Evolutionary conservation across 345 rosid species (phyloP).

Genomic region (Angophora floribunda): DNA sequence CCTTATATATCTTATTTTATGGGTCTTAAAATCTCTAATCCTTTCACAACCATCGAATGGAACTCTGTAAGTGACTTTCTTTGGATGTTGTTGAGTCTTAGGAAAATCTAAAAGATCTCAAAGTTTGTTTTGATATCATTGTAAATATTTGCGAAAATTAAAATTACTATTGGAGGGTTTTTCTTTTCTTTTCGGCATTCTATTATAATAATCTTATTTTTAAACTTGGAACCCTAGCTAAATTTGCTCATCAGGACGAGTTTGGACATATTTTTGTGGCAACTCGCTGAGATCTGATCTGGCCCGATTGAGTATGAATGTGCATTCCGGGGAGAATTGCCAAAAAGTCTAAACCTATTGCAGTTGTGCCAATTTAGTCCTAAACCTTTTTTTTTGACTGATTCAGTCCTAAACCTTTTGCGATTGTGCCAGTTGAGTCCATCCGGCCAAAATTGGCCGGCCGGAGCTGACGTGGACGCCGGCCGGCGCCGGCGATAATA

Average conservation of each 20-base stretch:
- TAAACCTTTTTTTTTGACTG: no score
- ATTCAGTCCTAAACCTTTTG: no score
- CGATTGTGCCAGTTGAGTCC: no score
- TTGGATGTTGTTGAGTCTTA: neutral
- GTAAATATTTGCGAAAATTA: neutral
- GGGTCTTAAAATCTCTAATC: no score
- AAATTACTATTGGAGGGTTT: neutral
- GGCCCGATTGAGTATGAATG: neutral
- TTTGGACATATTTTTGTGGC: neutral
- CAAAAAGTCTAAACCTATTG: no score
- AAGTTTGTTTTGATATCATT: neutral
- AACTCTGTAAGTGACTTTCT: neutral
- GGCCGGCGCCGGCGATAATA: no score
- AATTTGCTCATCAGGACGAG: neutral
- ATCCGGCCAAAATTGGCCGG: no score
- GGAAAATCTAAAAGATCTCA: neutral
- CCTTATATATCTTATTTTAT: neutral
- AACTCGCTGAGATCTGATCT: neutral
- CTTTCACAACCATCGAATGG: no score
- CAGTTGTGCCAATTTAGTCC: no score
- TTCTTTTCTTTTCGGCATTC: neutral
- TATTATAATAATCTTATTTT: neutral
- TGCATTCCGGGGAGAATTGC: no score
- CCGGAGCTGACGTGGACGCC: no score
- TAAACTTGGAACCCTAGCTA: neutral